These are phyloP conservation scores for Friedmanniomyces endolithicus DNA, from an alignment of 495 filamentous ascomycete genomes.

Conservation along the genomic window DNA sequence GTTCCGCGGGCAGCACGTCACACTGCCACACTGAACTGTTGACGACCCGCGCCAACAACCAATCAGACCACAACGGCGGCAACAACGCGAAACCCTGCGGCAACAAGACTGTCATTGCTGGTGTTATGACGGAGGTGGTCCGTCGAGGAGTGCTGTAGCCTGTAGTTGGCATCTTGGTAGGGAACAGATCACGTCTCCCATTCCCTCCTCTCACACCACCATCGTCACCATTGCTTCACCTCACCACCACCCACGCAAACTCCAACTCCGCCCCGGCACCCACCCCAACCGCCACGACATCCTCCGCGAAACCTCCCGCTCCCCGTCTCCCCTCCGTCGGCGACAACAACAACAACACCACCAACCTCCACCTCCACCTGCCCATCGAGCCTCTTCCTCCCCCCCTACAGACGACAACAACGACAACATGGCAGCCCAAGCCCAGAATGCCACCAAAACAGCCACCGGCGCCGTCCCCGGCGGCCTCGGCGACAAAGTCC, in stretches of 20 bases:
- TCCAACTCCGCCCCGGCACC: constrained; percentile 4
- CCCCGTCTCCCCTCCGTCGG: constrained; percentile 1
- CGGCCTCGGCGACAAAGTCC: constrained; percentile 6
- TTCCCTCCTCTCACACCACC: background rate
- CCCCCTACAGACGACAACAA: too few relatives aligned
- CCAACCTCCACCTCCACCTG: background rate
- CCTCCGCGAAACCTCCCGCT: constrained; percentile 11
- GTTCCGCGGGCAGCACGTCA: too few relatives aligned
- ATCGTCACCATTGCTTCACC: background rate
- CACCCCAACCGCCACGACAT: constrained; percentile 12
- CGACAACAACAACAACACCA: background rate
- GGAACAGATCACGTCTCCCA: too few relatives aligned
- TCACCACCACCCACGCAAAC: constrained; percentile 7
- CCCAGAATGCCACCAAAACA: background rate
- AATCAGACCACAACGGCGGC: too few relatives aligned
- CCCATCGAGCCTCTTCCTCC: background rate
- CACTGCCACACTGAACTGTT: too few relatives aligned
- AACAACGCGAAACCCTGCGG: too few relatives aligned
- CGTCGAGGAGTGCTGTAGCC: too few relatives aligned
- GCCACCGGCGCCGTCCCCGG: background rate
- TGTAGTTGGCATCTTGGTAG: too few relatives aligned
- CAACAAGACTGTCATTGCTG: too few relatives aligned
- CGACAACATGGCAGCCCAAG: constrained; percentile 11
- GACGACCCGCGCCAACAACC: too few relatives aligned
- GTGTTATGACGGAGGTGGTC: too few relatives aligned